Percentiles rank a stretch among this genome's conserved stretches.
Conservation (phyloP, 2,329 filamentous ascomycete genomes). For the Hypomyces rosellus region DNA sequence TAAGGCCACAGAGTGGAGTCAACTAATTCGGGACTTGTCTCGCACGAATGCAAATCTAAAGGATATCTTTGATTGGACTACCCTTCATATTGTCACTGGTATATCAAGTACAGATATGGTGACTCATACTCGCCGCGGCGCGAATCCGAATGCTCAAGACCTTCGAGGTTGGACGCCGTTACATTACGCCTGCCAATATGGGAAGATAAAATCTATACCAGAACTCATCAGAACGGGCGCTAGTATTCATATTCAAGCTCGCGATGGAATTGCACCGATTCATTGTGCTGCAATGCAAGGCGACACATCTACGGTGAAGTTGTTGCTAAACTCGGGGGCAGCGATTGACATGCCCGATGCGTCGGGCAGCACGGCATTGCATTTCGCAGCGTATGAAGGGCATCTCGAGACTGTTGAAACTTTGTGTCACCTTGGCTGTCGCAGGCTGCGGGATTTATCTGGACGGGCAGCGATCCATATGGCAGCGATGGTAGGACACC, state of each 20-base stretch:
- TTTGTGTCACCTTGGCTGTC: background rate
- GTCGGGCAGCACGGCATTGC: background rate
- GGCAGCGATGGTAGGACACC: background rate
- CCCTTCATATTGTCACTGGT: background rate
- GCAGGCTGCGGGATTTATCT: background rate
- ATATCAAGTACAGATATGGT: too few relatives aligned
- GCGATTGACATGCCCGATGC: background rate
- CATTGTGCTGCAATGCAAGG: background rate
- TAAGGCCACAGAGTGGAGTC: background rate
- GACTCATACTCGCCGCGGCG: background rate
- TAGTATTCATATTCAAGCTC: background rate
- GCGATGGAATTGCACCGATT: background rate
- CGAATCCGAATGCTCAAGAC: background rate
- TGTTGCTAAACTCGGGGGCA: background rate
- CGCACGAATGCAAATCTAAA: background rate
- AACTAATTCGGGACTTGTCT: too few relatives aligned
- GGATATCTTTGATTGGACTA: background rate
- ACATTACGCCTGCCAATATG: background rate
- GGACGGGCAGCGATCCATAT: background rate
- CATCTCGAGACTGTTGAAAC: background rate
- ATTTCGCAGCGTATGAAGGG: background rate
- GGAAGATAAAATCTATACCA: background rate
- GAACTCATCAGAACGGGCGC: background rate
- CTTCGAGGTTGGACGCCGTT: background rate
- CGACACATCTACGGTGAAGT: background rate